phyloP scores from a whole-genome alignment of 2,329 filamentous ascomycete species.

The Parastagonospora avenae region DNA sequence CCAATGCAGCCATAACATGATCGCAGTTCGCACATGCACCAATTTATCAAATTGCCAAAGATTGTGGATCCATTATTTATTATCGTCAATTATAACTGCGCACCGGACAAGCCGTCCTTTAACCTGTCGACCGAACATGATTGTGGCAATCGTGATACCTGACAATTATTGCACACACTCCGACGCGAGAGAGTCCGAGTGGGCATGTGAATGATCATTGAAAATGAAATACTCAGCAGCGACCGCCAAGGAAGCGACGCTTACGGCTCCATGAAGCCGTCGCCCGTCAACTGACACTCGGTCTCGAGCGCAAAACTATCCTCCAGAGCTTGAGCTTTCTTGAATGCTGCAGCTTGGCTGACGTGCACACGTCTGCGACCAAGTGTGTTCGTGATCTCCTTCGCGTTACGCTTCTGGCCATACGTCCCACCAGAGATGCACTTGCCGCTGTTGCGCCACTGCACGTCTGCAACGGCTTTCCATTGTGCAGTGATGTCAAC shows the following conservation, averaged over 20 bases:
- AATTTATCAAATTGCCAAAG: too few species aligned
- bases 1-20: too few species aligned
- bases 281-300: conserved; percentile 27
- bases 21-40: too few species aligned
- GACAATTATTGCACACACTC: too few species aligned
- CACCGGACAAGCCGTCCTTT: too few species aligned
- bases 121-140: too few species aligned
- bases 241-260: neutral
- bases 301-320: conserved; percentile 37
- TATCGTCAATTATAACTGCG: too few species aligned
- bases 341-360: conserved; percentile 19
- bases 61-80: too few species aligned
- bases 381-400: conserved; percentile 31
- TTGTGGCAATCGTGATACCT: too few species aligned
- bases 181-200: too few species aligned
- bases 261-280: conserved; percentile 46
- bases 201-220: too few species aligned
- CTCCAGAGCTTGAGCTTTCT: conserved; percentile 32
- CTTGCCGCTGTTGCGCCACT: conserved; percentile 38
- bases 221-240: too few species aligned
- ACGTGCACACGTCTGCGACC: conserved; percentile 21
- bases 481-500: conserved; percentile 45
- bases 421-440: conserved; percentile 36
- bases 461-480: conserved; percentile 46
- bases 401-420: conserved; percentile 23